Base-by-base conservation (phyloP, 2,329 filamentous ascomycete genomes). In the Botrytis fragariae region DNA sequence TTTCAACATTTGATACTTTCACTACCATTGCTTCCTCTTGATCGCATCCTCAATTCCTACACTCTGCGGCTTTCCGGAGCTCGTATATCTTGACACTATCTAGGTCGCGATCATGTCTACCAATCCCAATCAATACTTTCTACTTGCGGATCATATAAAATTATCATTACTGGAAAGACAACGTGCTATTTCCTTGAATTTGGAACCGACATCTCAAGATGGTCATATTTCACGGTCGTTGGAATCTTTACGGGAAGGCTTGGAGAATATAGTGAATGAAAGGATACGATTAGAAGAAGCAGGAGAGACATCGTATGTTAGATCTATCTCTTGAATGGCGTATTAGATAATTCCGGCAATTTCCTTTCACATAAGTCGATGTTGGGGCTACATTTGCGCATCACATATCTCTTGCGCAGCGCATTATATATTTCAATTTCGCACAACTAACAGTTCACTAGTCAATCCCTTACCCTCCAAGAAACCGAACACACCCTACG, bases 71-170 rank as follows among this genome's bases (percentile, higher is more conserved):
- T n/a, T 42, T 71, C 16, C 54, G 20, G 25, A 71, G 57, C 69
- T 71, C 59, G 20, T 12, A 12, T 29, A 54, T 54, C 45, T 54
- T 57, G 45, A 39, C 25, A 60, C 51, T 25, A 51, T 61, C 25
- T 64, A 65, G 25, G 12, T 29, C 10, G 22, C 73, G 76, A 80
- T 74, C 80, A 88, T 88, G 87, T 84, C 71, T 2, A 69, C 86
- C 75, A 90, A 87, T 78, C 83, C 88, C 57, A 90, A 90, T 80
- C 95, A 98, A 83, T 91, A 98, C 77, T 94, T 95, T 82, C 91
- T 98, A 71, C 90, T 98, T 73, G 94, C 95, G 80, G 96, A 99
- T 84, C 95, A 98, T 83, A 93, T 98, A 86, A 98, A 98, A 84
- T 89, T 98, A 75, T 97, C 95, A 22, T 88, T 99, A 25, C 90